Evolutionary conservation across 116 monocot species (phyloP).

Genomic region (Dioscorea cayenensis): DNA sequence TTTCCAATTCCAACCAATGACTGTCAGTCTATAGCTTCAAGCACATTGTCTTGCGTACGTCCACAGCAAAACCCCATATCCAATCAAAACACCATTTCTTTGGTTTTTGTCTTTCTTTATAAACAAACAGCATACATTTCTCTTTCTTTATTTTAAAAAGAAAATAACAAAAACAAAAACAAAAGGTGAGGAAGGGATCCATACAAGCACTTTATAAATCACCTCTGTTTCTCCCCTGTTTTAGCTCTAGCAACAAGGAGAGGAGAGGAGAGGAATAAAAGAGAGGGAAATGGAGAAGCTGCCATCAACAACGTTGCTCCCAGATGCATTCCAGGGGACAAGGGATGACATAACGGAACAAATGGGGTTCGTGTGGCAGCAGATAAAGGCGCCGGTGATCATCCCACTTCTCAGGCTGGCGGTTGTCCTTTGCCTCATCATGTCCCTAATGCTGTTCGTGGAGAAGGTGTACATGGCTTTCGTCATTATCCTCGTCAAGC

Average conservation of each 20-base stretch:
- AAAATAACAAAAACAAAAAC: too few species aligned
- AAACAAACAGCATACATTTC: too few species aligned
- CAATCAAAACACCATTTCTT: too few species aligned
- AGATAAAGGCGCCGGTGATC: constrained; percentile 63
- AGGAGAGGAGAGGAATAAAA: too few species aligned
- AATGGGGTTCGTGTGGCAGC: constrained; percentile 58
- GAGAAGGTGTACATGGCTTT: constrained; percentile 83
- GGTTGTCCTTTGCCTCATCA: constrained; percentile 56
- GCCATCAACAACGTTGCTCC: constrained; percentile 21
- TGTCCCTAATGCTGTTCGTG: constrained; percentile 70
- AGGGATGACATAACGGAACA: constrained; percentile 43
- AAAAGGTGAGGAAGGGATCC: too few species aligned
- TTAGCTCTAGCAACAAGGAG: not conserved
- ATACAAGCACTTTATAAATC: too few species aligned
- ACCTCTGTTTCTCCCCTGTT: not conserved
- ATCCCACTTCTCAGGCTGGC: constrained; percentile 50
- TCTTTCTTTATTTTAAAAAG: too few species aligned
- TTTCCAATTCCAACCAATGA: too few species aligned
- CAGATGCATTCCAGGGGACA: constrained; percentile 32
- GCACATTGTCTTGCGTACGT: too few species aligned
- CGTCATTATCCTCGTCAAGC: constrained; percentile 38
- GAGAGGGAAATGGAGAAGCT: constrained; percentile 18
- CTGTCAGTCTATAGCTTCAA: too few species aligned
- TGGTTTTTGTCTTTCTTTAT: too few species aligned
- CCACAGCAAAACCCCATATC: too few species aligned